Base-by-base conservation (phyloP, 305 asterid species). In the Rubia tinctorum region DNA sequence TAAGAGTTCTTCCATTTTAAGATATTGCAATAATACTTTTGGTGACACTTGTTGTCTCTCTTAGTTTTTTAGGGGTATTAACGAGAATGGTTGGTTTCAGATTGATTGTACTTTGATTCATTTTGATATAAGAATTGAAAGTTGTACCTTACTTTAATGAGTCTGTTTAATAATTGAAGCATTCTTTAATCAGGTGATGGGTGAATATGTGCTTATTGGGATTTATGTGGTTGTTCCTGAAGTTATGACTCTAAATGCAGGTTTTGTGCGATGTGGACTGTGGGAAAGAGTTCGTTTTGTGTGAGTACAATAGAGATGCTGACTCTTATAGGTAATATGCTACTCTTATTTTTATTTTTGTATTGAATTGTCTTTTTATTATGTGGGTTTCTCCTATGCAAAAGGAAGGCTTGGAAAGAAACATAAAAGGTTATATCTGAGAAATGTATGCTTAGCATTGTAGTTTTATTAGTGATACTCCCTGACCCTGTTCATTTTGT, bases 281-380 rank as follows among this genome's bases (percentile, higher is more conserved):
- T 45, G 98, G 96, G 72, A 90, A 86, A 86, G 98, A 95, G 83
- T 95, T 95, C 86, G 81, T 95, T 68, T 80, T 92, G 73, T 92
- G 99, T 25, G 99, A 92, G 77, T 94, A 95, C 81, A 95, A 95
- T 86, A 87, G 99, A 85, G 99, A 95, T 88, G 98, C 97, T 4
- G 99, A 95, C 86, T 95, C 98, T 53, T 92, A 95, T 69, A 89
- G 99, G 99, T 95, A 66, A 77, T 40, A 37, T 61, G 45, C 74
- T 61, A 18, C 55, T 23, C 20, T 40, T 43, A 2, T 5, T 53
- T 56, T 20, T 37, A 27, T 30, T 70, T 15, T 18, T 40, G 2
- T 13, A 2, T 18, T 58, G 6, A n/a, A 3, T 58, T 58, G 27
- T 58, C 34, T 58, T 58, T 27, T 27, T 27, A 27, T 27, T 27